These are phyloP conservation scores for Neurospora sp. DNA, from an alignment of 495 filamentous ascomycete genomes.

Conservation along the genomic window DNA sequence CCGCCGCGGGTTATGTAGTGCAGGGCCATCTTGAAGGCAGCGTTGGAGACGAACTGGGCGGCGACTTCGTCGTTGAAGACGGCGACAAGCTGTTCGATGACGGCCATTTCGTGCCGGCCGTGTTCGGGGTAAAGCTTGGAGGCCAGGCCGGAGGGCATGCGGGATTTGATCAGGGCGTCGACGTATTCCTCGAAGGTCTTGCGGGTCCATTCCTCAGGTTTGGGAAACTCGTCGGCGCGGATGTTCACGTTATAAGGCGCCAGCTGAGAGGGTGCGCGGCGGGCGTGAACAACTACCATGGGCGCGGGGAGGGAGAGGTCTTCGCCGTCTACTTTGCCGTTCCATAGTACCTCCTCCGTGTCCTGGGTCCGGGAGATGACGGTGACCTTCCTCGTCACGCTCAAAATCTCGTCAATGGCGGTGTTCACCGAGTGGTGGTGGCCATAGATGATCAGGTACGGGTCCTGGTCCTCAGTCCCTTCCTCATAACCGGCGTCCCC, in stretches of 20 bases:
- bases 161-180: conserved; percentile 19
- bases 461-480: not conserved
- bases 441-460: conserved; percentile 9
- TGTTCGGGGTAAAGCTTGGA: conserved; percentile 16
- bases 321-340: not conserved
- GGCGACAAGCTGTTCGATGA: conserved; percentile 17
- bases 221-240: conserved; percentile 22
- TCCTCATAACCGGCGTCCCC: not conserved
- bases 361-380: not conserved
- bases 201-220: conserved; percentile 26
- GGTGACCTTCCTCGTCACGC: conserved; percentile 1
- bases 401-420: conserved; percentile 13
- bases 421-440: not conserved
- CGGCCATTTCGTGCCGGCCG: conserved; percentile 16
- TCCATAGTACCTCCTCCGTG: not conserved
- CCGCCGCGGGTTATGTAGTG: conserved; percentile 15
- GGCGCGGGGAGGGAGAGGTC: not conserved
- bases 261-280: not conserved
- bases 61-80: conserved; percentile 19
- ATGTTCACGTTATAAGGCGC: conserved; percentile 7
- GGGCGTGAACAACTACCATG: not conserved
- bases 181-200: conserved; percentile 27
- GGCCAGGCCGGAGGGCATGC: conserved; percentile 12
- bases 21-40: conserved; percentile 31
- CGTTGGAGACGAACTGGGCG: conserved; percentile 12